A percentile compares a stretch with the other conserved stretches of the same genome.
These are phyloP conservation scores for Suhomyces kunorum DNA, from an alignment of 1,139 yeast species.

Conservation along the genomic window DNA sequence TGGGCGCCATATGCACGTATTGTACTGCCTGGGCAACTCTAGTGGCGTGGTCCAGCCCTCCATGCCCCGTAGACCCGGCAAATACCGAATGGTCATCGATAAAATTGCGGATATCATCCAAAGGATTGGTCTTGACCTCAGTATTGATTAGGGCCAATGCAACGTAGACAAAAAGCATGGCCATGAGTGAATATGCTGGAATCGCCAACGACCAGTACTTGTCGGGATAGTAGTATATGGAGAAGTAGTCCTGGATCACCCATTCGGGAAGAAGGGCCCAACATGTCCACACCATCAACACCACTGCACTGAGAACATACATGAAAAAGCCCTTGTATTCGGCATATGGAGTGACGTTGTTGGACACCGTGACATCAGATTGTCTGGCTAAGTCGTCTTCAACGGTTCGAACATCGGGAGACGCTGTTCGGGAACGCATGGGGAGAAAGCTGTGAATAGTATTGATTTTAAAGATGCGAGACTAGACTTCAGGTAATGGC, in stretches of 20 bases:
- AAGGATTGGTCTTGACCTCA: conserved; percentile 64
- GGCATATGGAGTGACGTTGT: conserved; percentile 63
- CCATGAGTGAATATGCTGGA: conserved; percentile 68
- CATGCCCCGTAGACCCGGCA: conserved; percentile 30
- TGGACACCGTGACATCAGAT: conserved; percentile 74
- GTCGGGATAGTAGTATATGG: conserved; percentile 76
- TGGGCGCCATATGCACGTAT: conserved; percentile 57
- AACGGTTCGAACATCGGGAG: conserved; percentile 44
- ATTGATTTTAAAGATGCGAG: not conserved
- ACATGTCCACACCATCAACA: conserved; percentile 53
- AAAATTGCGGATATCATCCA: conserved; percentile 61
- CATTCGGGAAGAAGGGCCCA: conserved; percentile 73
- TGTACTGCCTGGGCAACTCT: conserved; percentile 25
- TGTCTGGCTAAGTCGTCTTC: conserved; percentile 67
- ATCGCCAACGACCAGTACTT: conserved; percentile 85
- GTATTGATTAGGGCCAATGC: conserved; percentile 71
- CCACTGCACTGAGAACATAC: conserved; percentile 60
- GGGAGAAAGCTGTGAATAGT: not conserved
- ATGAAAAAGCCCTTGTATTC: conserved; percentile 83
- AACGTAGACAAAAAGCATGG: conserved; percentile 70
- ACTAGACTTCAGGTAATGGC: too few relatives aligned
- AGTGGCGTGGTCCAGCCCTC: conserved; percentile 3
- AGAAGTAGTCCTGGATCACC: conserved; percentile 47
- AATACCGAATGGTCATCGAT: conserved; percentile 68
- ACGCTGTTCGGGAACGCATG: conserved; percentile 34